These are phyloP conservation scores for Pythium apleroticum DNA, from an alignment of 352 stramenopile species.

Conservation along the genomic window DNA sequence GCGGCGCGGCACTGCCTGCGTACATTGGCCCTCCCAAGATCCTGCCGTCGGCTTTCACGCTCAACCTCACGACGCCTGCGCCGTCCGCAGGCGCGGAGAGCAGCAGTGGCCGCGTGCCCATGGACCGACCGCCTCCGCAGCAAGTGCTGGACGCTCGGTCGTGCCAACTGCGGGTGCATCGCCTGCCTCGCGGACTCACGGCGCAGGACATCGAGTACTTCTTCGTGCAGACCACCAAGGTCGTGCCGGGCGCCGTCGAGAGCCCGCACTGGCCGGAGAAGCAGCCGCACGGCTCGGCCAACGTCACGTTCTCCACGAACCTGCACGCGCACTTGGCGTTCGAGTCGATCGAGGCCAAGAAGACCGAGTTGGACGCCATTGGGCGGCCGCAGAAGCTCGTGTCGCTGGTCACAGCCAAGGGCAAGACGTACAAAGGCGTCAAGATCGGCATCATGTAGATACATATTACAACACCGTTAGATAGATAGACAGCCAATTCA, in stretches of 20 bases:
- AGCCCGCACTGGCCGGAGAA: conserved; percentile 60
- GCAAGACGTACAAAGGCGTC: conserved; percentile 73
- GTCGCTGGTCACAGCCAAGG: conserved; percentile 49
- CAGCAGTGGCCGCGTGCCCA: conserved; percentile 20
- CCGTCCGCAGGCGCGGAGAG: neutral
- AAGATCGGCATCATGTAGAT: conserved; percentile 43
- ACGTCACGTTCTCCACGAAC: conserved; percentile 65
- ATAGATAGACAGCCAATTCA: conserved; percentile 5
- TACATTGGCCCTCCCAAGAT: conserved; percentile 45
- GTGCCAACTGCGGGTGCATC: conserved; percentile 70
- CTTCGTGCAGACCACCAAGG: conserved; percentile 54
- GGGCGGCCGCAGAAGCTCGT: conserved; percentile 73
- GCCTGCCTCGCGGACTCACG: conserved; percentile 64
- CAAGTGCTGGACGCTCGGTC: conserved; percentile 44
- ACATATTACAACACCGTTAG: conserved; percentile 22
- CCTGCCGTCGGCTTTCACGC: conserved; percentile 42
- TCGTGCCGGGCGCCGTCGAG: conserved; percentile 69
- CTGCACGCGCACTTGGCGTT: conserved; percentile 73
- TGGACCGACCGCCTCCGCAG: conserved; percentile 15
- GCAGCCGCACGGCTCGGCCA: conserved; percentile 67
- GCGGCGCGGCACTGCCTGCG: neutral
- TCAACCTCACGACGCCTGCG: conserved; percentile 27
- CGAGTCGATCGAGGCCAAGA: conserved; percentile 34
- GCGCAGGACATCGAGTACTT: conserved; percentile 72
- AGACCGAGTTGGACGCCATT: conserved; percentile 54